phyloP scores from a whole-genome alignment of 495 filamentous ascomycete genomes.

The Aspergillus affinis region DNA sequence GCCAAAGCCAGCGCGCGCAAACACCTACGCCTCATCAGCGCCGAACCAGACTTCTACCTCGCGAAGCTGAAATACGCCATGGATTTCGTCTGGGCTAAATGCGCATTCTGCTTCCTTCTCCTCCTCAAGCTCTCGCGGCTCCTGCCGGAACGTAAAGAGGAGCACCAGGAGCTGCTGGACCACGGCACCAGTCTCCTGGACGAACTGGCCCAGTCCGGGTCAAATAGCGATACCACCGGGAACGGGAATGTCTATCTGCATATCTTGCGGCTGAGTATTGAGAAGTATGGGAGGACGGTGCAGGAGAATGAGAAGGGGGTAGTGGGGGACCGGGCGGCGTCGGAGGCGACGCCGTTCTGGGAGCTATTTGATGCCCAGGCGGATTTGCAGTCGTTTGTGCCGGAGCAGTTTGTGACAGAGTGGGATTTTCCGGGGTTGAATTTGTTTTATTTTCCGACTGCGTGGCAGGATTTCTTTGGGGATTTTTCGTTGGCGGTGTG shows the following conservation, averaged over 20 bases:
- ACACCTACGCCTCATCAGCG: conserved; percentile 47
- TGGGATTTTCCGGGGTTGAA: conserved; percentile 56
- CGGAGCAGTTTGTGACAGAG: conserved; percentile 51
- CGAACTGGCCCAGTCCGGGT: conserved; percentile 40
- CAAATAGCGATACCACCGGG: conserved; percentile 21
- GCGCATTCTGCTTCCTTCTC: conserved; percentile 52
- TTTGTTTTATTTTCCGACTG: conserved; percentile 51
- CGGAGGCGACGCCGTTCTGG: conserved; percentile 34
- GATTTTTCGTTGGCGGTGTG: conserved; percentile 36
- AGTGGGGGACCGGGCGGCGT: not conserved
- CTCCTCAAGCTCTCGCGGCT: conserved; percentile 51
- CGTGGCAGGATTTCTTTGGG: conserved; percentile 45
- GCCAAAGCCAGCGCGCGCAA: conserved; percentile 50
- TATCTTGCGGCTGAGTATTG: conserved; percentile 44
- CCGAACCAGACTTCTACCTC: conserved; percentile 44
- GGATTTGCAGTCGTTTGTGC: conserved; percentile 52
- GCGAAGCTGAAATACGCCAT: conserved; percentile 51
- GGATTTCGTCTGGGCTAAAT: conserved; percentile 59
- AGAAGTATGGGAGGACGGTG: conserved; percentile 47
- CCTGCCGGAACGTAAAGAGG: conserved; percentile 40
- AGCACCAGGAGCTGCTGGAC: conserved; percentile 40
- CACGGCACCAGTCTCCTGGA: conserved; percentile 44
- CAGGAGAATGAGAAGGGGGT: conserved; percentile 28
- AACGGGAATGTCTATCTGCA: conserved; percentile 45
- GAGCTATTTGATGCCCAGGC: conserved; percentile 45